These are phyloP conservation scores for Volvox reticuliferus DNA, from an alignment of 139 green algal genomes.

Conservation along the genomic window DNA sequence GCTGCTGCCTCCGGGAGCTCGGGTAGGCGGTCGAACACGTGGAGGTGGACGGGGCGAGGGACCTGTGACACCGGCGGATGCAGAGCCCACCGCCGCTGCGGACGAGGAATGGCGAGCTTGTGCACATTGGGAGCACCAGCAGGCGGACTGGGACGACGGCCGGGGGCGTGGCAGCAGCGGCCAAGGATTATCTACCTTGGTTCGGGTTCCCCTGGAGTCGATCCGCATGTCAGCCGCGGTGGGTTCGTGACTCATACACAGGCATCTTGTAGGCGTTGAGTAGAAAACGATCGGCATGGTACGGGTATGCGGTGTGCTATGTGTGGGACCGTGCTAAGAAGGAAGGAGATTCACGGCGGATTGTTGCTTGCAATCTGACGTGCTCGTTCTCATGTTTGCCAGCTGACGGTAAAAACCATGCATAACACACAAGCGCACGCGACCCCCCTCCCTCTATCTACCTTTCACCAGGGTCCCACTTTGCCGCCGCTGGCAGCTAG, in stretches of 20 bases:
- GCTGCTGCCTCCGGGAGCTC: background rate
- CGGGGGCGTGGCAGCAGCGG: background rate
- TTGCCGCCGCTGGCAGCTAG: background rate
- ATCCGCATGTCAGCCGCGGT: background rate
- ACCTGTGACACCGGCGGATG: background rate
- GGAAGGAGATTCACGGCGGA: too few species aligned
- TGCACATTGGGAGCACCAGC: background rate
- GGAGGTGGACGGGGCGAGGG: background rate
- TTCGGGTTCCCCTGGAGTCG: background rate
- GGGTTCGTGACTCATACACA: background rate
- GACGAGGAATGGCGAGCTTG: background rate
- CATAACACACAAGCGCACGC: too few species aligned
- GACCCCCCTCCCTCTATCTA: background rate
- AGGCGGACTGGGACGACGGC: background rate
- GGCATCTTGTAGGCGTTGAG: too few species aligned
- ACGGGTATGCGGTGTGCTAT: too few species aligned
- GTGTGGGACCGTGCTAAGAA: too few species aligned
- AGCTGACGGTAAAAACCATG: too few species aligned
- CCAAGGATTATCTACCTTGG: background rate
- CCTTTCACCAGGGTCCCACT: background rate
- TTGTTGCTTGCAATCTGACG: too few species aligned
- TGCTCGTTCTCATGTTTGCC: too few species aligned
- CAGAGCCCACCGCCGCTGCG: background rate
- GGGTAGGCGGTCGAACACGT: background rate
- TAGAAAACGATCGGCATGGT: too few species aligned